Base-by-base conservation (phyloP, 116 monocot species). In the Dioscorea cayenensis region DNA sequence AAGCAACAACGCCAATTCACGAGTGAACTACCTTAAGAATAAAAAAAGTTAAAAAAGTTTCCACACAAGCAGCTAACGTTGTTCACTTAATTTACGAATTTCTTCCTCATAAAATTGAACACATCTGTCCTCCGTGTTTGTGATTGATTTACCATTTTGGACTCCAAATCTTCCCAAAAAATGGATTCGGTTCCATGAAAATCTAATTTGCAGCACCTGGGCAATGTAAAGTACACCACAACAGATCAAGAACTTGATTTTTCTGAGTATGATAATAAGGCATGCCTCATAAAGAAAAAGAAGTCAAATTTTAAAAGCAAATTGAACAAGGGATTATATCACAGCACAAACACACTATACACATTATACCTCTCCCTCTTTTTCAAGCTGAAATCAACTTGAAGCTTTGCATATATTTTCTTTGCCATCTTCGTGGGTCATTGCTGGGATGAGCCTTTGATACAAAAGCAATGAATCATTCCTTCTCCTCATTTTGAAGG, bases 51-150 rank as follows among this genome's bases (percentile, higher is more conserved):
- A n/a, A 77, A 94, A 91, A 73, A 99, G 91, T 75, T 85, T 94
- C 99, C 99, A 99, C 7, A 91, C 81, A 73, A 94, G 94, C 84
- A 85, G 76, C 69, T 91, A 99, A 25, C 99, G 79, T 63, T 89
- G 94, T 69, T 99, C 99, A 73, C 86, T 99, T 67, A 94, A 83
- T 73, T 91, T 99, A 55, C 89, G 90, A 65, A 99, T 76, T 76
- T 99, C 99, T 51, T 99, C 99, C 78, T 99, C 94, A 73, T 99
- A 99, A 83, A 99, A 93, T 63, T 94, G 99, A 77, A 91, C 79
- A 19, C 94, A 91, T 52, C 80, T 81, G 68, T 99, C 94, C 80
- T 94, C 77, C 51, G 94, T 89, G 80, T 91, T 99, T 65, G 89
- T 86, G 59, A 99, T 85, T 60, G 72, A 89, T 80, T 99, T 29